Conservation (phyloP, 805 yeast genomes). For the Starmerella sp. region DNA sequence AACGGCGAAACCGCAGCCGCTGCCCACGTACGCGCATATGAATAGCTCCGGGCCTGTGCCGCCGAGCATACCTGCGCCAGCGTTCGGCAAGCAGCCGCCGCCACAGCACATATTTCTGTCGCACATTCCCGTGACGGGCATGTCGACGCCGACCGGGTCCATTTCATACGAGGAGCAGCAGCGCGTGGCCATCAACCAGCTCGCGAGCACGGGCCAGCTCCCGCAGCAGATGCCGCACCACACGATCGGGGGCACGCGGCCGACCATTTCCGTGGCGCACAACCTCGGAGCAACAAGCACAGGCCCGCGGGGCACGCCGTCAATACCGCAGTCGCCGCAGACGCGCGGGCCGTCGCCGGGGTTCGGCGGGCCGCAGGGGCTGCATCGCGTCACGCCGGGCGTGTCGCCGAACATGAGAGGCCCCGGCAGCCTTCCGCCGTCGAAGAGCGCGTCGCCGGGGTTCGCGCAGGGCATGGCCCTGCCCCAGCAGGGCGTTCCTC, state of each 20-base stretch:
- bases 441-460: slow-evolving; percentile 2
- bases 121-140: slow-evolving; percentile 23
- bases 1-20: slow-evolving; percentile 9
- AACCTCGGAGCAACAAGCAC: slow-evolving; percentile 10
- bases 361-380: background rate
- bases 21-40: slow-evolving; percentile 5
- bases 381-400: background rate
- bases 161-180: slow-evolving; percentile 21
- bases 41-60: background rate
- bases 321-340: slow-evolving; percentile 3
- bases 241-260: slow-evolving; percentile 17
- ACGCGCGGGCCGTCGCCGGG: slow-evolving; percentile 3
- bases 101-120: slow-evolving; percentile 21
- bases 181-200: slow-evolving; percentile 21
- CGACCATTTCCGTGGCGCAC: slow-evolving; percentile 17
- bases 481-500: background rate
- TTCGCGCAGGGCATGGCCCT: background rate
- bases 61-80: background rate
- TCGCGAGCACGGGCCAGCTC: slow-evolving; percentile 18
- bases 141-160: slow-evolving; percentile 18
- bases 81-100: background rate
- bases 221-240: slow-evolving; percentile 14
- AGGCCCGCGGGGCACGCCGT: slow-evolving; percentile 2
- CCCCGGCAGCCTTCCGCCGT: background rate
- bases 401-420: background rate